Evolutionary conservation across 2,329 filamentous ascomycete species (phyloP).

Genomic region (Aspergillus brunneoviolaceus): DNA sequence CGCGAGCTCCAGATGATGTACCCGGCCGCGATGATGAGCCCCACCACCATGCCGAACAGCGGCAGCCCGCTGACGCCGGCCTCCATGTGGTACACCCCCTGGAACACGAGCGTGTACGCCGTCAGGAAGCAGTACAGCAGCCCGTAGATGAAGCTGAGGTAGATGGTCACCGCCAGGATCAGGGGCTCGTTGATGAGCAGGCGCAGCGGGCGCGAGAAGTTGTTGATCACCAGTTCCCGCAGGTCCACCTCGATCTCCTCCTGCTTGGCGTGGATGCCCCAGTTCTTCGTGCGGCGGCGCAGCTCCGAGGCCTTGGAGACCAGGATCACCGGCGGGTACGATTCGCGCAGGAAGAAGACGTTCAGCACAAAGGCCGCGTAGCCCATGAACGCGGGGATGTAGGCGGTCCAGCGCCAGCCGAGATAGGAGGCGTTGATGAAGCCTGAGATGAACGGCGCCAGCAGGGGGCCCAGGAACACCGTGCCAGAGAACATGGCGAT

Average conservation of each 20-base stretch:
- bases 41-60: slow-evolving; percentile 80
- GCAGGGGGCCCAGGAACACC: slow-evolving; percentile 53
- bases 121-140: slow-evolving; percentile 39
- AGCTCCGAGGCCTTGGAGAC: slow-evolving; percentile 54
- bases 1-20: slow-evolving; percentile 65
- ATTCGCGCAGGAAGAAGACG: slow-evolving; percentile 50
- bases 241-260: slow-evolving; percentile 54
- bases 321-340: slow-evolving; percentile 54
- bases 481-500: slow-evolving; percentile 53
- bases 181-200: slow-evolving; percentile 45
- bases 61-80: slow-evolving; percentile 71
- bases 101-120: slow-evolving; percentile 39
- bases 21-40: slow-evolving; percentile 66
- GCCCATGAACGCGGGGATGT: slow-evolving; percentile 53
- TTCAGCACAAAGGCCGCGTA: slow-evolving; percentile 41
- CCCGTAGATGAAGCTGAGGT: slow-evolving; percentile 41
- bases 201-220: slow-evolving; percentile 46
- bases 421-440: slow-evolving; percentile 48
- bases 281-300: slow-evolving; percentile 55
- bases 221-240: slow-evolving; percentile 46
- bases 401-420: slow-evolving; percentile 52
- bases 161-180: slow-evolving; percentile 42
- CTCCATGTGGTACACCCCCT: slow-evolving; percentile 65
- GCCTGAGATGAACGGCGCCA: slow-evolving; percentile 51
- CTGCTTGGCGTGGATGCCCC: slow-evolving; percentile 57